Evolutionary conservation across 306 rosid genomes (phyloP).

Genomic region (Quercus aquifolioides): DNA sequence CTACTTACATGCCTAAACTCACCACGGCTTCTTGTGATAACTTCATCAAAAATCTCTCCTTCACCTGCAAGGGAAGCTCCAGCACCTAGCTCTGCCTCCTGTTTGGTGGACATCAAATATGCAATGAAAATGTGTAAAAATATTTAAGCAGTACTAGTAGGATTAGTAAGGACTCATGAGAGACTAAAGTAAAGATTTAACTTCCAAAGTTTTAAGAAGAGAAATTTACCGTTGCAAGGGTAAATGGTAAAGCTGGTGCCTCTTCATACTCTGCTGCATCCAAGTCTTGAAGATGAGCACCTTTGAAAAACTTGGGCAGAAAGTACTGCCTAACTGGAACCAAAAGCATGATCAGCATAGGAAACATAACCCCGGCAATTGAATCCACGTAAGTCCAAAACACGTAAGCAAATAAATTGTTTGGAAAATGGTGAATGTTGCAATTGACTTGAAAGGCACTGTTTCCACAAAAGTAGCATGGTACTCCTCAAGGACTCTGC

Average conservation of each 20-base stretch:
- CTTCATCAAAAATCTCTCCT: constrained; percentile 80
- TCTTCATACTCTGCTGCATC: constrained; percentile 95
- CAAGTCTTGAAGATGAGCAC: constrained; percentile 88
- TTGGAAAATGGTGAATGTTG: too few species aligned
- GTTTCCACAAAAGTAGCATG: too few species aligned
- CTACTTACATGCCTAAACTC: constrained; percentile 84
- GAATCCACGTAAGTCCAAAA: constrained; percentile 85
- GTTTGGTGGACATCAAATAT: constrained; percentile 20
- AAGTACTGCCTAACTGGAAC: constrained; percentile 84
- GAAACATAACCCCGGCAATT: constrained; percentile 90
- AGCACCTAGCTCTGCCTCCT: constrained; percentile 77
- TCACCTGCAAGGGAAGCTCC: constrained; percentile 59
- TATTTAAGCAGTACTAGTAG: not conserved
- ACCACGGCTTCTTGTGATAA: constrained; percentile 85
- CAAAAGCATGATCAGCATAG: constrained; percentile 91
- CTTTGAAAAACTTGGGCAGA: constrained; percentile 89
- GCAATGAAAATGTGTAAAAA: not conserved
- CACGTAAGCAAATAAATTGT: too few species aligned
- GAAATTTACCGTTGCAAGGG: constrained; percentile 64
- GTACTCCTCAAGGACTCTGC: constrained; percentile 46
- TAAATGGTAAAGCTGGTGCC: constrained; percentile 72
- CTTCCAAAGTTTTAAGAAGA: not conserved
- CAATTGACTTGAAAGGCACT: too few species aligned
- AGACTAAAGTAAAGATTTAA: not conserved
- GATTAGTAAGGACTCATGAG: not conserved